These are phyloP conservation scores for Debaryomyces subglobosus DNA, from an alignment of 1,139 yeast species.

Conservation along the genomic window DNA sequence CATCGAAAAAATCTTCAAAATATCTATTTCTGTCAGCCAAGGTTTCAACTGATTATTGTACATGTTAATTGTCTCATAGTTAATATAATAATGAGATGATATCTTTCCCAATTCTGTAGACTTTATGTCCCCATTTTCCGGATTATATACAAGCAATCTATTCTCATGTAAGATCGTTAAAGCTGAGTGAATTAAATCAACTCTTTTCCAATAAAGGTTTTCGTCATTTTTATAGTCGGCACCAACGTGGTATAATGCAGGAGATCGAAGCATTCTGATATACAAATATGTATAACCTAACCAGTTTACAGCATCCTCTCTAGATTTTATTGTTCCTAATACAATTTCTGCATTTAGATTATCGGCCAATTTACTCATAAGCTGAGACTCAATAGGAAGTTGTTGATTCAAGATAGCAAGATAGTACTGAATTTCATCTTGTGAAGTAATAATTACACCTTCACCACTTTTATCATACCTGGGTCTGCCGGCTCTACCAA, in stretches of 20 bases:
- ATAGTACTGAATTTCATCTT: constrained; percentile 83
- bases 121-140: constrained; percentile 40
- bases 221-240: constrained; percentile 60
- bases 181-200: constrained; percentile 78
- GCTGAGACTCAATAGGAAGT: constrained; percentile 88
- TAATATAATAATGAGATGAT: constrained; percentile 86
- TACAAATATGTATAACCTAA: constrained; percentile 76
- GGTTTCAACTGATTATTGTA: constrained; percentile 68
- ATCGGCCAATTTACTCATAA: constrained; percentile 72
- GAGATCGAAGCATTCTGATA: constrained; percentile 77
- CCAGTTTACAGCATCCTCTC: constrained; percentile 79
- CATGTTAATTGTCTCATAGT: constrained; percentile 65
- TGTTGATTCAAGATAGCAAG: constrained; percentile 88
- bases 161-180: constrained; percentile 56
- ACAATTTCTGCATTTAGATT: constrained; percentile 86
- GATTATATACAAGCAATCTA: constrained; percentile 63
- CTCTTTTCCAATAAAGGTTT: constrained; percentile 50
- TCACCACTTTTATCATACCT: constrained; percentile 91
- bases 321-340: constrained; percentile 61
- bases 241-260: constrained; percentile 76
- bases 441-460: constrained; percentile 90
- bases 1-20: constrained; percentile 72
- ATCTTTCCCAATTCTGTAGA: constrained; percentile 83
- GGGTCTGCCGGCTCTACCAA: constrained; percentile 98
- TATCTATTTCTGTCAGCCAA: constrained; percentile 68